phyloP scores from a whole-genome alignment of 495 filamentous ascomycete genomes.

The Penicillium arizonense region DNA sequence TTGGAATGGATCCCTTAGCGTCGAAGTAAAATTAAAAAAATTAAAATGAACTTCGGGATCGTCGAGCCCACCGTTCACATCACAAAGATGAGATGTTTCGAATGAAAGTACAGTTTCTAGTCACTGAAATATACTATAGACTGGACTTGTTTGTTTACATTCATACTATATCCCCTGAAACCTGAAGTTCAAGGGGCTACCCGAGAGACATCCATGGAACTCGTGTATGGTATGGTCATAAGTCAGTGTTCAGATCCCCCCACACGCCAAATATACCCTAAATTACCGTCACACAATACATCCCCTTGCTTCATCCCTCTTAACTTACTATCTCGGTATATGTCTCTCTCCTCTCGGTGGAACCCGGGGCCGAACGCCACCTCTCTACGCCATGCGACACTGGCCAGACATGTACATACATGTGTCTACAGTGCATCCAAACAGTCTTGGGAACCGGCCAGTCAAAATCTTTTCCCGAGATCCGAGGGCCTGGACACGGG shows the following conservation, averaged over 20 bases:
- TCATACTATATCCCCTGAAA: too few species aligned
- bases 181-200: constrained; percentile 16
- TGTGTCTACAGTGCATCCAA: too few species aligned
- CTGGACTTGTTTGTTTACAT: neutral
- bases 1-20: constrained; percentile 12
- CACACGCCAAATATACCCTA: neutral
- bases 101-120: too few species aligned
- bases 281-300: neutral
- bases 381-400: neutral
- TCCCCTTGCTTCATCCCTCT: constrained; percentile 11
- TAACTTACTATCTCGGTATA: neutral
- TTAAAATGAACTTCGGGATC: constrained; percentile 30
- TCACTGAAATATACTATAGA: too few species aligned
- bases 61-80: constrained; percentile 19
- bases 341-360: constrained; percentile 4
- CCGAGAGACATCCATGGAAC: constrained; percentile 21
- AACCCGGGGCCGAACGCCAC: constrained; percentile 29
- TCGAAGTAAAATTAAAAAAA: constrained; percentile 12
- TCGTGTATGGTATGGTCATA: constrained; percentile 1
- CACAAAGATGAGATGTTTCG: neutral
- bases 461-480: neutral
- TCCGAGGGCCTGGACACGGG: constrained; percentile 22
- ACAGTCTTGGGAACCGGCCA: neutral
- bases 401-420: neutral
- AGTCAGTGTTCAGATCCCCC: neutral